A percentile compares a stretch with the other conserved stretches of the same genome.
phyloP scores from a whole-genome alignment of 306 rosid species.

The Morella rubra region DNA sequence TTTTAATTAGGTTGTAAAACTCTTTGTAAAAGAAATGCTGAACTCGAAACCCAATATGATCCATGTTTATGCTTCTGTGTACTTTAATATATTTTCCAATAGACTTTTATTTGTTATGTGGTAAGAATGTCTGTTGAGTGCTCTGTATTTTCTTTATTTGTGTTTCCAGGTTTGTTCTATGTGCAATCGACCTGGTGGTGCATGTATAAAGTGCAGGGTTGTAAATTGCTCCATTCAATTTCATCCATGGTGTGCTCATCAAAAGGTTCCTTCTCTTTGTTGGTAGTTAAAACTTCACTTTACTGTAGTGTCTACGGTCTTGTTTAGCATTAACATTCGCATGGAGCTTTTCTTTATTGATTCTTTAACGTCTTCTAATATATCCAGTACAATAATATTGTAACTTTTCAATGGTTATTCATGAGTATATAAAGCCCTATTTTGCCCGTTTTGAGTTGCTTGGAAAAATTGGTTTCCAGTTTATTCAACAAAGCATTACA shows the following conservation, averaged over 20 bases:
- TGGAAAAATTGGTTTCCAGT: too few relatives aligned
- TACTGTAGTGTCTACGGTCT: not conserved
- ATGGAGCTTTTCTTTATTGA: not conserved
- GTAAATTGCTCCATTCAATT: constrained; percentile 49
- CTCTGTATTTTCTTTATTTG: constrained; percentile 14
- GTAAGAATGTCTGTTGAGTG: constrained; percentile 2
- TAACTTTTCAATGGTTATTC: too few relatives aligned
- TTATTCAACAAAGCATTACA: too few relatives aligned
- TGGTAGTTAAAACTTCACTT: not conserved
- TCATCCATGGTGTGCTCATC: constrained; percentile 85
- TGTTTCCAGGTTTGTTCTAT: constrained; percentile 54
- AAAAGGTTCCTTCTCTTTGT: constrained; percentile 47
- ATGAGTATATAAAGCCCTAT: too few relatives aligned
- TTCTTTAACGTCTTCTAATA: not conserved
- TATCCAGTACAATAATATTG: not conserved
- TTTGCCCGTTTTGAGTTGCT: too few relatives aligned
- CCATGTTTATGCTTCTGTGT: not conserved
- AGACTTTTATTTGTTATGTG: constrained; percentile 9
- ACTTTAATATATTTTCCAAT: not conserved
- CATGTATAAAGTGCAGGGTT: constrained; percentile 63
- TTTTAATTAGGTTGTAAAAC: too few relatives aligned
- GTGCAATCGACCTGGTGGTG: constrained; percentile 59
- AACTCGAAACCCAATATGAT: not conserved
- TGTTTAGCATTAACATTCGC: not conserved
- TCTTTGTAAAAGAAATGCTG: not conserved